A percentile compares a stretch with the other conserved stretches of the same genome.
Evolutionary conservation across 2,329 filamentous ascomycete genomes (phyloP).

Genomic region (Curvularia sp.): DNA sequence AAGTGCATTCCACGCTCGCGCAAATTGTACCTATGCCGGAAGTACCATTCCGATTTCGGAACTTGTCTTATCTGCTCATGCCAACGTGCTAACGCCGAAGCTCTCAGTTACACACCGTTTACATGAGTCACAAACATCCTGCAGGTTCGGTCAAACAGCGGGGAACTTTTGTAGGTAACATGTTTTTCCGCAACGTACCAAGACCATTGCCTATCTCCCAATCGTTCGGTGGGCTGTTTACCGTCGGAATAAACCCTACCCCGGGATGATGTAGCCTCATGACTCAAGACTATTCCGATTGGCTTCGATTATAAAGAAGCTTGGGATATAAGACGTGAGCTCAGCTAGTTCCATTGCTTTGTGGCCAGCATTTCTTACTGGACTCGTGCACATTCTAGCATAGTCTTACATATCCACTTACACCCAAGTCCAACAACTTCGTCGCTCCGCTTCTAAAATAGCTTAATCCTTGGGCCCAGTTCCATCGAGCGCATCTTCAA

Average conservation of each 20-base stretch:
- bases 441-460: not conserved
- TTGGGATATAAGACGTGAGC: not conserved
- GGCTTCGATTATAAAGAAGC: not conserved
- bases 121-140: not conserved
- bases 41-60: conserved; percentile 23
- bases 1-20: not conserved
- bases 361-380: not conserved
- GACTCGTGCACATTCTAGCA: not conserved
- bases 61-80: conserved; percentile 2
- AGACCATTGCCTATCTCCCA: not conserved
- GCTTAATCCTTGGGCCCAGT: not conserved
- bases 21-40: not conserved
- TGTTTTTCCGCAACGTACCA: not conserved
- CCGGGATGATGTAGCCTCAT: conserved; percentile 9
- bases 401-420: not conserved
- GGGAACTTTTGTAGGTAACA: not conserved
- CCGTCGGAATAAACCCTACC: conserved; percentile 21
- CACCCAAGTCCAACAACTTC: not conserved
- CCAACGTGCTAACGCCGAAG: not conserved
- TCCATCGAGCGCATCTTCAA: not conserved
- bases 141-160: not conserved
- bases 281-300: not conserved
- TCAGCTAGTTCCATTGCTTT: not conserved
- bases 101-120: not conserved
- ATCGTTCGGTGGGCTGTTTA: conserved; percentile 1